A percentile compares a stretch with the other conserved stretches of the same genome.
Conservation (phyloP, 768 basidiomycete genomes). For the Leccinellum luteum region DNA sequence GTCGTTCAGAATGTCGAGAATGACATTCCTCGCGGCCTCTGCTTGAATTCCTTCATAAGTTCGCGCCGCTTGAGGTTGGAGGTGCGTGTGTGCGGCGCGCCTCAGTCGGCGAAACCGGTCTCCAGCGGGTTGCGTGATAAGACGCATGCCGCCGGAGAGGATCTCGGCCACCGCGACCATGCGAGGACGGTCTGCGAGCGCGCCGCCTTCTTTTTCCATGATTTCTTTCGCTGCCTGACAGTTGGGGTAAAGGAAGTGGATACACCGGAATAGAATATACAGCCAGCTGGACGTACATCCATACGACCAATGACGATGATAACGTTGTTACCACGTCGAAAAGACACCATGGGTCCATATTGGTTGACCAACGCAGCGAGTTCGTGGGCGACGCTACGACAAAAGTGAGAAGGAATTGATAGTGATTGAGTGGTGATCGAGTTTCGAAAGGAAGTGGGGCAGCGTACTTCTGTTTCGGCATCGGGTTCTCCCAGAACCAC, state of each 20-base stretch:
- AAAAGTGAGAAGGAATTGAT: neutral
- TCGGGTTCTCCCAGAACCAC: neutral
- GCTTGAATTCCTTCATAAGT: slow-evolving; percentile 46
- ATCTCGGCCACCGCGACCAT: slow-evolving; percentile 53
- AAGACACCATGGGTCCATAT: slow-evolving; percentile 55
- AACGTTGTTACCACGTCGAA: slow-evolving; percentile 42
- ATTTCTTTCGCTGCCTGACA: slow-evolving; percentile 50
- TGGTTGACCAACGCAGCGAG: slow-evolving; percentile 52
- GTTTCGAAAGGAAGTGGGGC: too few species aligned
- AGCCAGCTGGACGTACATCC: slow-evolving; percentile 9
- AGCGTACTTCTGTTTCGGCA: neutral
- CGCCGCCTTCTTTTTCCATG: slow-evolving; percentile 57
- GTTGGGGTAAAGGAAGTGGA: neutral
- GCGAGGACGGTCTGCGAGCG: slow-evolving; percentile 47
- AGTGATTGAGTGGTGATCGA: neutral
- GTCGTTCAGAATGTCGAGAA: slow-evolving; percentile 21
- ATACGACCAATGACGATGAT: slow-evolving; percentile 16
- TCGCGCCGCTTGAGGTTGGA: slow-evolving; percentile 47
- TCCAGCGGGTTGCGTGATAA: slow-evolving; percentile 46
- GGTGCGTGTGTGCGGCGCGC: slow-evolving; percentile 51
- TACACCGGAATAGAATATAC: neutral
- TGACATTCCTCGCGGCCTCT: slow-evolving; percentile 20
- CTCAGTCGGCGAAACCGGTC: slow-evolving; percentile 55
- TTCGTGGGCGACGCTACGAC: neutral
- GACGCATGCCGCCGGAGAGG: slow-evolving; percentile 52